These are phyloP conservation scores for Mentha longifolia DNA, from an alignment of 257 asterid species.

Conservation along the genomic window DNA sequence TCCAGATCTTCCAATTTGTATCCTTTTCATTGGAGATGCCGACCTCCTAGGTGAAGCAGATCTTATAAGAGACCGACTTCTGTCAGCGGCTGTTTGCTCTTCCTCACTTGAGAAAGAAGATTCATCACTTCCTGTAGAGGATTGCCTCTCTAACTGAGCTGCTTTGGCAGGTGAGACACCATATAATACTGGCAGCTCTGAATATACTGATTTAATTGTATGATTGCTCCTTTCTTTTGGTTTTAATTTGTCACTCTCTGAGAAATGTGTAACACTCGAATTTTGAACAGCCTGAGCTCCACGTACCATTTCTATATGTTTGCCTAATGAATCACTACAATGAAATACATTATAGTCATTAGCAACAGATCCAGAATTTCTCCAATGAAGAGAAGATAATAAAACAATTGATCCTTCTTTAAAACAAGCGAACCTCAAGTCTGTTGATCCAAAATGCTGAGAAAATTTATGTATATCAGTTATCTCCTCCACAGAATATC, in stretches of 20 bases:
- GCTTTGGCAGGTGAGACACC: conserved; percentile 93
- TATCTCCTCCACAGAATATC: conserved; percentile 62
- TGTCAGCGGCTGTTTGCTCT: conserved; percentile 64
- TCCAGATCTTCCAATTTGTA: conserved; percentile 93
- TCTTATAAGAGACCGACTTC: conserved; percentile 80
- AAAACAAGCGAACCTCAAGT: conserved; percentile 60
- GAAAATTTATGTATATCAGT: conserved; percentile 63
- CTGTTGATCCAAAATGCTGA: conserved; percentile 72
- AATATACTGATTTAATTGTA: conserved; percentile 35
- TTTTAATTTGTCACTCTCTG: conserved; percentile 34
- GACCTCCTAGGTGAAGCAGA: conserved; percentile 93
- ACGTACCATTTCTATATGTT: conserved; percentile 50
- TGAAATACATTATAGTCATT: conserved; percentile 26
- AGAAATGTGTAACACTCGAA: conserved; percentile 35
- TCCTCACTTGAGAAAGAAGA: conserved; percentile 82
- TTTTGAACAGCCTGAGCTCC: conserved; percentile 36
- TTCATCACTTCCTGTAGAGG: conserved; percentile 73
- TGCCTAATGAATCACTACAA: conserved; percentile 71
- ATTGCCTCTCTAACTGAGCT: conserved; percentile 81
- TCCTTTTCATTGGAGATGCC: conserved; percentile 98
- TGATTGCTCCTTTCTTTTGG: conserved; percentile 42
- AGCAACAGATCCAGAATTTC: conserved; percentile 15
- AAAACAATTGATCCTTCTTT: conserved; percentile 20
- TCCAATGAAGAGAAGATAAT: conserved; percentile 6
- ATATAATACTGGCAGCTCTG: conserved; percentile 58